phyloP scores from a whole-genome alignment of 139 green algal genomes.

The Asterochloris sp. region DNA sequence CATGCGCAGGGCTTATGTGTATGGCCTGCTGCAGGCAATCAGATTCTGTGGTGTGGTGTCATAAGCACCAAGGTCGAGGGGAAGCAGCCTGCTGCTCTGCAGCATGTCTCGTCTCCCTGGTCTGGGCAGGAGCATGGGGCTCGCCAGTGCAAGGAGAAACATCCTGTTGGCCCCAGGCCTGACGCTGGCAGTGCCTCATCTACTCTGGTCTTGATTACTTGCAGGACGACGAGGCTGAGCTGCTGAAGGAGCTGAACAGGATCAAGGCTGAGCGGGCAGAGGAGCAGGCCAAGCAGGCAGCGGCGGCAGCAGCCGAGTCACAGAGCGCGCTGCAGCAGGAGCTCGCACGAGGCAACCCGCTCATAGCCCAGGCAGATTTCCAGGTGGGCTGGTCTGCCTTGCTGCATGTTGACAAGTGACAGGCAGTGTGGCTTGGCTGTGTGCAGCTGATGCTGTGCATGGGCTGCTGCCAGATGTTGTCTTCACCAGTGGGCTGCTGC shows the following conservation, averaged over 20 bases:
- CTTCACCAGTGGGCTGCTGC: no score
- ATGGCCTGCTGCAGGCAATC: not conserved
- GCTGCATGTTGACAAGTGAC: not conserved
- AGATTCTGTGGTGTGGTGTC: not conserved
- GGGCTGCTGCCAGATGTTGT: not conserved
- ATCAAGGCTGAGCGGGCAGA: constrained; percentile 90
- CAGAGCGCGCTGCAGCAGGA: constrained; percentile 61
- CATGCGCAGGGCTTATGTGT: no score
- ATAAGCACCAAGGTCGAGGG: not conserved
- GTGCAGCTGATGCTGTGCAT: not conserved
- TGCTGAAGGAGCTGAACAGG: constrained; percentile 90
- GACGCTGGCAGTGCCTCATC: not conserved
- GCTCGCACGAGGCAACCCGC: constrained; percentile 85
- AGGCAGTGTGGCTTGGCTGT: not conserved
- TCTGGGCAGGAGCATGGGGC: not conserved
- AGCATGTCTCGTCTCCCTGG: not conserved
- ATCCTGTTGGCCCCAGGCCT: not conserved
- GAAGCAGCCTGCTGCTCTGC: not conserved
- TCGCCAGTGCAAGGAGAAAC: not conserved
- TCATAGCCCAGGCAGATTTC: constrained; percentile 44
- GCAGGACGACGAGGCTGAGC: constrained; percentile 88
- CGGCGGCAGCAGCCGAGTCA: constrained; percentile 48
- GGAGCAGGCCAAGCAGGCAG: constrained; percentile 55
- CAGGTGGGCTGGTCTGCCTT: not conserved
- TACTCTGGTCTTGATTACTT: not conserved